Evolutionary conservation across 345 rosid genomes (phyloP).

Genomic region (Turnera subulata): DNA sequence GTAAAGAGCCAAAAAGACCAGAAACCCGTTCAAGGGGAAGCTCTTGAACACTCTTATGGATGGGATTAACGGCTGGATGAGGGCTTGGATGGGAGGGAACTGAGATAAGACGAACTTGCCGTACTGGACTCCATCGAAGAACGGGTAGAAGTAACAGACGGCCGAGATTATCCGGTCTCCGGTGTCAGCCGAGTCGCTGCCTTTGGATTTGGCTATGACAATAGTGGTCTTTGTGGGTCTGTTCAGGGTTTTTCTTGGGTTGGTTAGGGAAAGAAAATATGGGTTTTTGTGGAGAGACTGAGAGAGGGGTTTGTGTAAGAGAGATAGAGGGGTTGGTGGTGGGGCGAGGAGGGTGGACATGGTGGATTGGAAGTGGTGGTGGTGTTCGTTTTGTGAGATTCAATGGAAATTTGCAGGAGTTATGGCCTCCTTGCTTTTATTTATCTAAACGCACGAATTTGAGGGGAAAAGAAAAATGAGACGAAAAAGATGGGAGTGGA

Average conservation of each 20-base stretch:
- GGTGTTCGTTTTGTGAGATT: not conserved
- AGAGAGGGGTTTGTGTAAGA: conserved; percentile 20
- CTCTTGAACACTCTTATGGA: conserved; percentile 76
- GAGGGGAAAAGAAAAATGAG: too few species aligned
- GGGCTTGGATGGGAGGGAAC: conserved; percentile 54
- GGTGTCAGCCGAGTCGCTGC: conserved; percentile 57
- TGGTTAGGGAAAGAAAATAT: conserved; percentile 7
- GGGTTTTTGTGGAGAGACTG: conserved; percentile 22
- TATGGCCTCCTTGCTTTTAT: too few species aligned
- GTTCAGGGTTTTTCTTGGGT: conserved; percentile 1
- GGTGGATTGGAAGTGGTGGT: conserved; percentile 2
- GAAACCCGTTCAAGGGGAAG: conserved; percentile 83
- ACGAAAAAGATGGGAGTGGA: too few species aligned
- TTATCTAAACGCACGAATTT: too few species aligned
- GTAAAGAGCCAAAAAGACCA: conserved; percentile 72
- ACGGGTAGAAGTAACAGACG: conserved; percentile 83
- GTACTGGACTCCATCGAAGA: conserved; percentile 88
- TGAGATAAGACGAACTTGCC: conserved; percentile 81
- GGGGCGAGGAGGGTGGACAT: conserved; percentile 37
- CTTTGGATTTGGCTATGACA: conserved; percentile 44
- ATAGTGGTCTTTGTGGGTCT: conserved; percentile 13
- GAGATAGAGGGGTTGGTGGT: conserved; percentile 22
- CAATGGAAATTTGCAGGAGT: not conserved
- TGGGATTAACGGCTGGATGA: conserved; percentile 75
- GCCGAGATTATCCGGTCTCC: conserved; percentile 87